Conservation (phyloP, 2,329 filamentous ascomycete genomes). For the Plectosphaerella sp. region DNA sequence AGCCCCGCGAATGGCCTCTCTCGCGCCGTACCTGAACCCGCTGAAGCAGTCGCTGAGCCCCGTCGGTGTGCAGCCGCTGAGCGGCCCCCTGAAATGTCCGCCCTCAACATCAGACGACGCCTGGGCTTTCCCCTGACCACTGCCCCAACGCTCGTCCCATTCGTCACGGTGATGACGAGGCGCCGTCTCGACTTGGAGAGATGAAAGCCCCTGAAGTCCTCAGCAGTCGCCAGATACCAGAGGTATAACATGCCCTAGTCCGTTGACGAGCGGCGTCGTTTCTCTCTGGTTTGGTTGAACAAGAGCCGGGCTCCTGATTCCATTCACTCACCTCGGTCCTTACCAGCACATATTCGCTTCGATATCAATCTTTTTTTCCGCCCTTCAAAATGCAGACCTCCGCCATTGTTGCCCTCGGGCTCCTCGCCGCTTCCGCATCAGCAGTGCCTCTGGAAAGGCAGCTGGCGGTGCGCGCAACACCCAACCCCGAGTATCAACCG, state of each 20-base stretch:
- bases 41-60: no score
- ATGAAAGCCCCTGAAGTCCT: neutral
- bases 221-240: neutral
- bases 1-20: neutral
- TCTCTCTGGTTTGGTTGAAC: neutral
- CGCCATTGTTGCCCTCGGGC: neutral
- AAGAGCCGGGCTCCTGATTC: neutral
- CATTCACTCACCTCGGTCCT: neutral
- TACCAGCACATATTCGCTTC: neutral
- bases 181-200: neutral
- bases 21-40: neutral
- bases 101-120: no score
- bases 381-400: neutral
- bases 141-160: neutral
- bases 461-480: neutral
- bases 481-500: neutral
- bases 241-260: neutral
- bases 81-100: no score
- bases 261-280: neutral
- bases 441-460: neutral
- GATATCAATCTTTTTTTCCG: neutral
- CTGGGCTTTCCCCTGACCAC: neutral
- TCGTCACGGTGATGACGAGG: neutral
- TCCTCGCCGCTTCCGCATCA: neutral
- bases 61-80: no score